Evolutionary conservation across 139 green algal genomes (phyloP).

Genomic region (Edaphochlamys debaryana): DNA sequence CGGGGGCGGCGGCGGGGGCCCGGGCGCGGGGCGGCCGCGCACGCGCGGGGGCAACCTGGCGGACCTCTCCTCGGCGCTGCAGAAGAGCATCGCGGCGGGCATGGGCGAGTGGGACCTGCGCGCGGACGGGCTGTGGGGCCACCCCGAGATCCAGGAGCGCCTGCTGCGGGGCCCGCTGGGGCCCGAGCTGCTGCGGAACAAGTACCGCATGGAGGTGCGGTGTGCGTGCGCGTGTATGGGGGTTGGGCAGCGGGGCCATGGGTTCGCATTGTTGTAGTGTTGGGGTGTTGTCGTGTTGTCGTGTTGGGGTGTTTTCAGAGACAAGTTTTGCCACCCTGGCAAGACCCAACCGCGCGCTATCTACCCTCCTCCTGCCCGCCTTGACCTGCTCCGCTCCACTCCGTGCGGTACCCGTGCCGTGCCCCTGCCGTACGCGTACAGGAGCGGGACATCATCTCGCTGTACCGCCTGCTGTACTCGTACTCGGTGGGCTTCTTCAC

Average conservation of each 20-base stretch:
- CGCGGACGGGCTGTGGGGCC: background rate
- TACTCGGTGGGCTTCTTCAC: constrained; percentile 52
- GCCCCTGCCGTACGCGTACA: too few relatives aligned
- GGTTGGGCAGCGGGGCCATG: too few relatives aligned
- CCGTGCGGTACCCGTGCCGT: too few relatives aligned
- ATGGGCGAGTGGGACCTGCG: constrained; percentile 59
- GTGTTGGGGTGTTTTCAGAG: background rate
- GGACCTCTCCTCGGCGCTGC: constrained; percentile 18
- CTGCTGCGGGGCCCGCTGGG: constrained; percentile 45
- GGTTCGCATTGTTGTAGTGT: background rate
- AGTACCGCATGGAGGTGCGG: constrained; percentile 36
- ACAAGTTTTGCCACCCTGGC: background rate
- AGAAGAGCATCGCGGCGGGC: constrained; percentile 27
- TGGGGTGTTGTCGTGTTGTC: background rate
- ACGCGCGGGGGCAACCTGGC: constrained; percentile 9
- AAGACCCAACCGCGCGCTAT: background rate
- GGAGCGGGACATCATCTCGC: constrained; percentile 45
- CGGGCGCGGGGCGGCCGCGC: background rate
- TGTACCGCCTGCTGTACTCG: constrained; percentile 56
- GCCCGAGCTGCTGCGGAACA: constrained; percentile 44
- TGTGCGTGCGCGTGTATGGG: too few relatives aligned
- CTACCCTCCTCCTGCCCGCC: background rate
- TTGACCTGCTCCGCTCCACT: too few relatives aligned
- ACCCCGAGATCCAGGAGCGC: constrained; percentile 23
- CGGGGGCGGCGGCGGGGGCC: too few relatives aligned